Conservation (phyloP, 2,329 filamentous ascomycete genomes). For the Verticillium nubilum region DNA sequence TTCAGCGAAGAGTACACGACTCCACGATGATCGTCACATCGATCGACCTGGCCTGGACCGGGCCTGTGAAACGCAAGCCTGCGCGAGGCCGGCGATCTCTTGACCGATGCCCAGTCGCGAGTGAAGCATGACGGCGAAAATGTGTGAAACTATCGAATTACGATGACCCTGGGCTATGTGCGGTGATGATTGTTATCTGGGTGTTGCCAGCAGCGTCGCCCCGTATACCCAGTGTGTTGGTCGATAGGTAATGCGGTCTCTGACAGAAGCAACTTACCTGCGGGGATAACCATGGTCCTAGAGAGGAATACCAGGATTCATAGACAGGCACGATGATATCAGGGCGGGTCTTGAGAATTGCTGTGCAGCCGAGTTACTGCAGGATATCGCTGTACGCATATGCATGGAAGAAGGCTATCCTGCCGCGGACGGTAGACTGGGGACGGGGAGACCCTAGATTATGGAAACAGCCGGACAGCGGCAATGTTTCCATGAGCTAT, state of each 20-base stretch:
- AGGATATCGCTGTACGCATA: neutral
- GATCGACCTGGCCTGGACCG: neutral
- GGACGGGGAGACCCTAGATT: neutral
- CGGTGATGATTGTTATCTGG: too few relatives aligned
- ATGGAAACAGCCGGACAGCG: neutral
- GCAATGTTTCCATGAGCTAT: too few relatives aligned
- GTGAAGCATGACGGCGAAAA: neutral
- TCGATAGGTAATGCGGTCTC: too few relatives aligned
- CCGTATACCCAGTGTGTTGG: too few relatives aligned
- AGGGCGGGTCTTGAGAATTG: neutral
- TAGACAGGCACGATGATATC: neutral
- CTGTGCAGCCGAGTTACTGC: neutral
- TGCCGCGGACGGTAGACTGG: neutral
- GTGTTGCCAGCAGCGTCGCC: too few relatives aligned
- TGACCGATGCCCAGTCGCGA: neutral
- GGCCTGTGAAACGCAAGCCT: neutral
- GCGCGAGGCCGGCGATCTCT: neutral
- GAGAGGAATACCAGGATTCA: too few relatives aligned
- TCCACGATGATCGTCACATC: neutral
- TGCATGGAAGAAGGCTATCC: neutral
- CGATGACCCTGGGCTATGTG: too few relatives aligned
- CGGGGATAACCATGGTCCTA: too few relatives aligned
- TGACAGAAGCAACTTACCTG: too few relatives aligned
- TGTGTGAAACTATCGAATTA: neutral
- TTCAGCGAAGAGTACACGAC: too few relatives aligned